Conservation (phyloP, 78 protist species). For the Polysphondylium violaceum region DNA sequence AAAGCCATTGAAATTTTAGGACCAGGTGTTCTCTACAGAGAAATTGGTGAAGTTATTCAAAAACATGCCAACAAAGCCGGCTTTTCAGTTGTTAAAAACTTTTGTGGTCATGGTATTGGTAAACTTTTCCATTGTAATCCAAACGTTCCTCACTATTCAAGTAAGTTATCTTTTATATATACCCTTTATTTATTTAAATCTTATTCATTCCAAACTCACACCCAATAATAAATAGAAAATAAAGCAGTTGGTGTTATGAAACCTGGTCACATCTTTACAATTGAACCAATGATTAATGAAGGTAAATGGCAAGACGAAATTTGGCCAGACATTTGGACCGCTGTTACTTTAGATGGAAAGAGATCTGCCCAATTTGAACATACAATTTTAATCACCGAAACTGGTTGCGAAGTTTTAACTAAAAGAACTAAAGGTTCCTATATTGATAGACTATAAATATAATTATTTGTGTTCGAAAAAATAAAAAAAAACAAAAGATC, state of each 20-base stretch:
- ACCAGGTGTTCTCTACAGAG: constrained; percentile 90
- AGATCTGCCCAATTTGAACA: constrained; percentile 99
- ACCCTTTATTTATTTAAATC: not conserved
- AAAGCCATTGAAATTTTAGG: constrained; percentile 37
- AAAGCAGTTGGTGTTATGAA: constrained; percentile 94
- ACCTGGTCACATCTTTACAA: constrained; percentile 96
- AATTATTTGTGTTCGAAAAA: not conserved
- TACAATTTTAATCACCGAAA: constrained; percentile 93
- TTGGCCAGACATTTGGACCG: constrained; percentile 98
- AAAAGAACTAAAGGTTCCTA: constrained; percentile 52
- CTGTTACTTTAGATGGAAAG: constrained; percentile 93
- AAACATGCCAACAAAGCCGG: constrained; percentile 82
- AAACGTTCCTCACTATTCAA: constrained; percentile 92
- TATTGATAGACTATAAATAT: constrained; percentile 5
- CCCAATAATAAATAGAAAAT: constrained; percentile 40
- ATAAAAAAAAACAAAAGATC: not conserved
- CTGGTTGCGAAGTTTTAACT: constrained; percentile 86
- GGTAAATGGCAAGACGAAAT: constrained; percentile 65
- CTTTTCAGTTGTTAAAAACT: constrained; percentile 85
- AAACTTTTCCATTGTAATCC: constrained; percentile 94
- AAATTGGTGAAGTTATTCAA: constrained; percentile 89
- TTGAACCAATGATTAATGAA: constrained; percentile 98
- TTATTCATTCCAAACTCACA: not conserved
- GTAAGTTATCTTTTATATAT: too few relatives aligned
- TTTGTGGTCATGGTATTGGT: constrained; percentile 97